Evolutionary conservation across 2,329 filamentous ascomycete genomes (phyloP).

Genomic region (Fusarium tanahbumbuense): DNA sequence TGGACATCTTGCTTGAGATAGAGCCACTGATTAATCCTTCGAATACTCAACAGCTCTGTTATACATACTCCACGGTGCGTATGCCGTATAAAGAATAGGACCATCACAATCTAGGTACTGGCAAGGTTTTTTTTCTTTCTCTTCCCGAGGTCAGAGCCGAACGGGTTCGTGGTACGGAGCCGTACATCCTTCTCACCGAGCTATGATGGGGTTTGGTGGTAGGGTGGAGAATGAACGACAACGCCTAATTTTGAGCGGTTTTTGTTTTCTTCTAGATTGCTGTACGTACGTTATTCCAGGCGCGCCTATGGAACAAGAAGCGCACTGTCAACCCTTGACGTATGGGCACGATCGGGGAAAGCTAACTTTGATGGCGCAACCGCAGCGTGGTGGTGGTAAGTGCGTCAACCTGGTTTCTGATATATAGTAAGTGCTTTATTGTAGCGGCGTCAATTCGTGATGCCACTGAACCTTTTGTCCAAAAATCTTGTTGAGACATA

Average conservation of each 20-base stretch:
- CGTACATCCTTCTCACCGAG: constrained; percentile 42
- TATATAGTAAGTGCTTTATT: constrained; percentile 32
- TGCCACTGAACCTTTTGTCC: constrained; percentile 4
- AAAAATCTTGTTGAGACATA: background rate
- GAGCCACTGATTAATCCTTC: background rate
- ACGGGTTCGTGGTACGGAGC: constrained; percentile 9
- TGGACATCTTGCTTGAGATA: background rate
- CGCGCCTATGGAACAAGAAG: constrained; percentile 39
- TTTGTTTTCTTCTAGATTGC: constrained; percentile 17
- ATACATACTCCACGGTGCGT: constrained; percentile 27
- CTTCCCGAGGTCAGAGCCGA: constrained; percentile 38
- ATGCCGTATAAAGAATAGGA: background rate
- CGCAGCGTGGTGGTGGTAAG: constrained; percentile 22
- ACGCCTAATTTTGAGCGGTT: constrained; percentile 25
- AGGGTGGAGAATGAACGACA: constrained; percentile 5
- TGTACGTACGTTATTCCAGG: constrained; percentile 26
- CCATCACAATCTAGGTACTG: background rate
- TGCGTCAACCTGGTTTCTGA: constrained; percentile 11
- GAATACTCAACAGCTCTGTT: constrained; percentile 32
- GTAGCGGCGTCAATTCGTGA: constrained; percentile 20
- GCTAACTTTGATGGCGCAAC: constrained; percentile 23
- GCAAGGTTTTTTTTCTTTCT: constrained; percentile 22
- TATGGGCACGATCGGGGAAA: constrained; percentile 20
- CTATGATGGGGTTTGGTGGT: constrained; percentile 10
- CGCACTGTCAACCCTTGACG: constrained; percentile 18